Percentiles rank a stretch among this genome's conserved stretches.
These are phyloP conservation scores for Hysterium pulicare DNA, from an alignment of 2,329 filamentous ascomycete species.

Conservation along the genomic window DNA sequence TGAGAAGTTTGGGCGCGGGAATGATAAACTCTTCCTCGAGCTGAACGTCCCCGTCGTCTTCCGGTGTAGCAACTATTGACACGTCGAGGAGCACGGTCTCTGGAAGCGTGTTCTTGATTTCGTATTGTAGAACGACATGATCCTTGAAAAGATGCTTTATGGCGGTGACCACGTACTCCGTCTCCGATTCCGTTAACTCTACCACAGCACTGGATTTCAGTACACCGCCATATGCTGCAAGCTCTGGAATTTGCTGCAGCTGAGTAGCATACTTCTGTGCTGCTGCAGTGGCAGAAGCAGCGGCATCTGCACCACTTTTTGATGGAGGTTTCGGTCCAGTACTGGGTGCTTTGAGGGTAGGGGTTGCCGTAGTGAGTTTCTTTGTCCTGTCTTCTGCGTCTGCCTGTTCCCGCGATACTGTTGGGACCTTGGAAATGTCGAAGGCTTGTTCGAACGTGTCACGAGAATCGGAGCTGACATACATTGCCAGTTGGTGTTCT, in stretches of 20 bases:
- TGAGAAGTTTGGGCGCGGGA: constrained; percentile 74
- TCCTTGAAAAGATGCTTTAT: constrained; percentile 99
- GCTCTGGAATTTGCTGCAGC: constrained; percentile 82
- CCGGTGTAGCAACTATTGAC: constrained; percentile 73
- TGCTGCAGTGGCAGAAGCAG: constrained; percentile 71
- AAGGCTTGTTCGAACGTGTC: constrained; percentile 81
- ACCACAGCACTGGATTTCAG: constrained; percentile 86
- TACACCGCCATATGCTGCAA: constrained; percentile 82
- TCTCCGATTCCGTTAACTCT: constrained; percentile 94
- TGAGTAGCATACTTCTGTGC: constrained; percentile 88
- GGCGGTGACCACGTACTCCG: constrained; percentile 90
- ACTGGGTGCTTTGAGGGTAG: constrained; percentile 90
- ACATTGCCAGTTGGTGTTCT: constrained; percentile 96
- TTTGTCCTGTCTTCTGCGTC: constrained; percentile 94
- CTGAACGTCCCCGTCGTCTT: constrained; percentile 71
- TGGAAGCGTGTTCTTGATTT: constrained; percentile 94
- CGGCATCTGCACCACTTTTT: constrained; percentile 67
- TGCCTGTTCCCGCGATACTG: constrained; percentile 93
- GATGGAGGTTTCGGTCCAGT: constrained; percentile 70
- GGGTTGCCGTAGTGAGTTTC: constrained; percentile 90
- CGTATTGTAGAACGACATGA: constrained; percentile 91
- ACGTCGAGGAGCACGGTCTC: constrained; percentile 57
- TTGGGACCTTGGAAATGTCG: constrained; percentile 84
- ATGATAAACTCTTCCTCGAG: constrained; percentile 88
- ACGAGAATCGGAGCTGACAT: constrained; percentile 89